Evolutionary conservation across 129 eudicot genomes (phyloP).

Genomic region (Lonicera japonica): DNA sequence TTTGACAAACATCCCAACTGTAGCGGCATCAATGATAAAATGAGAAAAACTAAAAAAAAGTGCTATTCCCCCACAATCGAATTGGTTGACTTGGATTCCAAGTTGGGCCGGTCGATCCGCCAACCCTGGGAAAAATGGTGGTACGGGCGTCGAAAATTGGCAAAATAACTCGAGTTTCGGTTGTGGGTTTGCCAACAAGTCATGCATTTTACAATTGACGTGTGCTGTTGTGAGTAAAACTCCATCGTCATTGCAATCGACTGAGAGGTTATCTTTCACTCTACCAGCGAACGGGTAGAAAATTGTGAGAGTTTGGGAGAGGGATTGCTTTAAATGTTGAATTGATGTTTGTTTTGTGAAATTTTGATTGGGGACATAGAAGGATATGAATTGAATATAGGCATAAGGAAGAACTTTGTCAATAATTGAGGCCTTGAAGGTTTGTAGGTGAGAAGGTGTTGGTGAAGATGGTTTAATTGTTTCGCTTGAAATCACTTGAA

Average conservation of each 20-base stretch:
- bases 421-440: slow-evolving; percentile 18
- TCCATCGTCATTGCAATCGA: slow-evolving; percentile 33
- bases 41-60: not conserved
- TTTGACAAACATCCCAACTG: not conserved
- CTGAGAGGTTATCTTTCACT: not conserved
- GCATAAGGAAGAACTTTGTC: slow-evolving; percentile 19
- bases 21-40: not conserved
- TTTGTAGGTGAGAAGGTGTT: slow-evolving; percentile 20
- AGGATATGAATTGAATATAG: slow-evolving; percentile 4
- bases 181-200: slow-evolving; percentile 14
- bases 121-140: not conserved
- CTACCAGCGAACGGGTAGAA: slow-evolving; percentile 33
- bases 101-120: not conserved
- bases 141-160: not conserved
- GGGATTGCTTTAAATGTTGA: slow-evolving; percentile 4
- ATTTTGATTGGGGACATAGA: not conserved
- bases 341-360: too few species aligned
- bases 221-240: slow-evolving; percentile 10
- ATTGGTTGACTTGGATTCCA: not conserved
- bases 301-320: slow-evolving; percentile 17
- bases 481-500: slow-evolving; percentile 22
- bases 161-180: not conserved
- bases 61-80: not conserved
- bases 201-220: not conserved
- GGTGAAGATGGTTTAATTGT: slow-evolving; percentile 28